phyloP scores from a whole-genome alignment of 768 basidiomycete genomes.

The Cyclocybe aegerita region DNA sequence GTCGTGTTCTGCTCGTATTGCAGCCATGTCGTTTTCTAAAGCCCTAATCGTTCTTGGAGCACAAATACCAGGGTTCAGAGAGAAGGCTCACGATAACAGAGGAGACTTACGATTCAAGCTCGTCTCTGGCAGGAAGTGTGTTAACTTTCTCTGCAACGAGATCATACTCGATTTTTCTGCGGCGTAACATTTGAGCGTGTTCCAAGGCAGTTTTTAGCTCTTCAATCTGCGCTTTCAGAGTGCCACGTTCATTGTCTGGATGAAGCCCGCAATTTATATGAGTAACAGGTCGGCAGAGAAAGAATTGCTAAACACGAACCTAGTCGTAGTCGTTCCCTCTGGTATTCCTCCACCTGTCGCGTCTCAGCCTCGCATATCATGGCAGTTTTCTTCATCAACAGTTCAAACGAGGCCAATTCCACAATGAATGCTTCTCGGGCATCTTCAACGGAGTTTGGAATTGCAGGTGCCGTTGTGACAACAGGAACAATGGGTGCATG shows the following conservation, averaged over 20 bases:
- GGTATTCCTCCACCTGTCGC: constrained; percentile 83
- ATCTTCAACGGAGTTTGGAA: constrained; percentile 50
- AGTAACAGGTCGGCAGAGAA: constrained; percentile 1
- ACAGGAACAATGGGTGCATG: constrained; percentile 43
- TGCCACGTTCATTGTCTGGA: constrained; percentile 72
- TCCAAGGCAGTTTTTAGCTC: constrained; percentile 76
- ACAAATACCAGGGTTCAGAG: neutral
- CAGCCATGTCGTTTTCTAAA: constrained; percentile 76
- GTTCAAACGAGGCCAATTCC: constrained; percentile 74
- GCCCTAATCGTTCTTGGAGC: constrained; percentile 57
- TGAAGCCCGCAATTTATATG: neutral
- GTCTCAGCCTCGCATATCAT: constrained; percentile 88
- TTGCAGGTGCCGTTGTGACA: constrained; percentile 21
- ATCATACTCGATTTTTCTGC: constrained; percentile 86
- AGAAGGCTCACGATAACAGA: constrained; percentile 1
- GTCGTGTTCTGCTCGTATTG: constrained; percentile 75
- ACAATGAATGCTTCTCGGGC: constrained; percentile 77
- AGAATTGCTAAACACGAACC: constrained; percentile 43
- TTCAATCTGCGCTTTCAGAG: constrained; percentile 67
- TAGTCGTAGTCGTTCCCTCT: constrained; percentile 67
- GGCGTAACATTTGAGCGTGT: constrained; percentile 73
- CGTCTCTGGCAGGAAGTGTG: constrained; percentile 70
- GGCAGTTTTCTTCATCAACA: constrained; percentile 71
- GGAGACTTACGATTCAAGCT: constrained; percentile 67
- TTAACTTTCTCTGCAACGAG: constrained; percentile 81